A percentile compares a stretch with the other conserved stretches of the same genome.
Evolutionary conservation across 129 eudicot genomes (phyloP).

Genomic region (Escallonia rubra): DNA sequence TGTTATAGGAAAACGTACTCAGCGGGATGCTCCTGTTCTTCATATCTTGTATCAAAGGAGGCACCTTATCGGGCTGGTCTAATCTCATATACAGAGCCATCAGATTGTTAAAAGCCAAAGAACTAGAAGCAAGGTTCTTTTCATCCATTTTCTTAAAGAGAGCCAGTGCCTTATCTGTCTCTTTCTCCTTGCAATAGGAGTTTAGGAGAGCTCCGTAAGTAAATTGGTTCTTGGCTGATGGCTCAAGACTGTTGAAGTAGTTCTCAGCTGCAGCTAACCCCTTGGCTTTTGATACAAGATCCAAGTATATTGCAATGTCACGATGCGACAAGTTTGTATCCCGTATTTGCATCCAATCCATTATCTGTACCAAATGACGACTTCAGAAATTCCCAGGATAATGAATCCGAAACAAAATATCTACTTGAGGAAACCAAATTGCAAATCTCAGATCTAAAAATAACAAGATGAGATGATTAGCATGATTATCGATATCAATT

Average conservation of each 20-base stretch:
- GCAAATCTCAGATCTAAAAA: too few species aligned
- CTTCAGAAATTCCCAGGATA: too few species aligned
- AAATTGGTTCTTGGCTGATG: conserved; percentile 25
- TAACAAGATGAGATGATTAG: too few species aligned
- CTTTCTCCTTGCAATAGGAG: conserved; percentile 54
- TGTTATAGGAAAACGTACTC: conserved; percentile 32
- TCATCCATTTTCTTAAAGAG: conserved; percentile 56
- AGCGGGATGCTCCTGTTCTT: conserved; percentile 43
- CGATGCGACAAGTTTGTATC: conserved; percentile 24
- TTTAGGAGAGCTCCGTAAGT: conserved; percentile 73
- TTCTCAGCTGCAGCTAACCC: conserved; percentile 70
- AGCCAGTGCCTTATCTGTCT: conserved; percentile 53
- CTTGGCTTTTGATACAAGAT: conserved; percentile 47
- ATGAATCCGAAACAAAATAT: too few species aligned
- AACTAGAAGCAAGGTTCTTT: conserved; percentile 26
- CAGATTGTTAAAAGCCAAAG: conserved; percentile 49
- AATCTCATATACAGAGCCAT: conserved; percentile 55
- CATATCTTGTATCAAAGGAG: conserved; percentile 58
- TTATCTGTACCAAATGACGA: conserved; percentile 36
- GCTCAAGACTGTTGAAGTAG: conserved; percentile 51
- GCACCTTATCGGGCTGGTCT: conserved; percentile 61
- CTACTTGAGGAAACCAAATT: too few species aligned
- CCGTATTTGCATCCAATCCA: conserved; percentile 83
- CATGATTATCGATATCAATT: too few species aligned
- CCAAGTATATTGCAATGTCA: conserved; percentile 57